Base-by-base conservation (phyloP, 768 basidiomycete species). In the Lyophyllum decastes region DNA sequence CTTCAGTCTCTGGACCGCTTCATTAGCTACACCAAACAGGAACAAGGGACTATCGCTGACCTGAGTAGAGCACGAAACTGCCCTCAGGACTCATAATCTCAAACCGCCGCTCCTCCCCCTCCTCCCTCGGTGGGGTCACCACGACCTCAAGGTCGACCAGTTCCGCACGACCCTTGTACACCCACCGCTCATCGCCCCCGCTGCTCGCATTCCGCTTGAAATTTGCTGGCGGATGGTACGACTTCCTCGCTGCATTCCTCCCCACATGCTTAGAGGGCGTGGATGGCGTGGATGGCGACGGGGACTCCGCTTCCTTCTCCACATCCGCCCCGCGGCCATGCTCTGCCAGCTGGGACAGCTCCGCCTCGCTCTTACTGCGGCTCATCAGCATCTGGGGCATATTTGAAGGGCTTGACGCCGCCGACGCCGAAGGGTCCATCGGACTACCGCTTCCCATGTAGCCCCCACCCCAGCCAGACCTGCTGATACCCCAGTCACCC, bases 81-180 rank as follows among this genome's bases (percentile, higher is more conserved):
- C 82, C 84, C 52, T 85, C 85, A 1, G 92, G 92, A 68, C 90
- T 89, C 57, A 92, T 67, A 2, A 94, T 74, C 68, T 94, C 92
- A 49, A 93, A 81, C 49, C 81, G 75, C 26, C 80, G 74, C 53
- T 85, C 83, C 45, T 84, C 85, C 0, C 79, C 80, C 1, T 76
- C 64, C 10, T 80, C 82, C 19, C 75, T 68, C 4, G 76, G 64
- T 35, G 78, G 67, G 60, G 73, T 68, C 40, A 92, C 78, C 0
- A 94, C 84, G 1, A 93, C 84, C 64, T 94, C 90, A 50, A 90
- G 63, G 72, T 94, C 90, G 40, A 94, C 80, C 19, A 94, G 78
- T 52, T 84, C 83, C 34, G 80, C 78, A 55, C 80, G 76, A 2
- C 92, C 91, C 65, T 85, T 90, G 68, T 81, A 94, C 40, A 79